These are phyloP conservation scores for Aspergillus baeticus DNA, from an alignment of 495 filamentous ascomycete genomes.

Conservation along the genomic window DNA sequence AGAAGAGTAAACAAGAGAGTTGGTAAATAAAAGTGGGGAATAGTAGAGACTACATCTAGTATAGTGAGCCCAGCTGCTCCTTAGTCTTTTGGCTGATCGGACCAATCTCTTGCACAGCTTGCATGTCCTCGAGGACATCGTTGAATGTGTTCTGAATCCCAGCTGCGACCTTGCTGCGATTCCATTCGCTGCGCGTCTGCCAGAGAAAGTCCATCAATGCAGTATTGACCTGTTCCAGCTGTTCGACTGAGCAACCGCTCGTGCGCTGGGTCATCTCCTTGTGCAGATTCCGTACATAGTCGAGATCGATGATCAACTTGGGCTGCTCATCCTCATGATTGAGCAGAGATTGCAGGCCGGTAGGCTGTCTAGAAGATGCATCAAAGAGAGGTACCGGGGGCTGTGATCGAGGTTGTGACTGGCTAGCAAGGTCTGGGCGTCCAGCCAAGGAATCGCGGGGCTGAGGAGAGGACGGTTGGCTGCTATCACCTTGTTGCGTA, in stretches of 20 bases:
- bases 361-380: constrained; percentile 28
- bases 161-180: constrained; percentile 68
- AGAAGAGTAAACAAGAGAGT: constrained; percentile 10
- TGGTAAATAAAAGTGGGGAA: constrained; percentile 8
- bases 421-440: constrained; percentile 32
- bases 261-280: constrained; percentile 59
- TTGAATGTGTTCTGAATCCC: constrained; percentile 69
- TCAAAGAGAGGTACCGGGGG: constrained; percentile 49
- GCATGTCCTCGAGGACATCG: constrained; percentile 77
- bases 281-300: constrained; percentile 54
- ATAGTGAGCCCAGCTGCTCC: constrained; percentile 31
- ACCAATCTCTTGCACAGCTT: constrained; percentile 58
- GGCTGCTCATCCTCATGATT: constrained; percentile 46
- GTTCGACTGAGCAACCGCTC: constrained; percentile 83
- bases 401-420: constrained; percentile 42
- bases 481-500: constrained; percentile 44
- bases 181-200: constrained; percentile 73
- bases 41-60: constrained; percentile 19
- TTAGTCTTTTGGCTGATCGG: constrained; percentile 42
- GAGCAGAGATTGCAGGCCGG: constrained; percentile 41
- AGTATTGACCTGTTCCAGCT: constrained; percentile 91
- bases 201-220: constrained; percentile 87
- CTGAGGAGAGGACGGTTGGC: constrained; percentile 33
- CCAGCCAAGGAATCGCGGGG: constrained; percentile 20
- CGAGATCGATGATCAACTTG: constrained; percentile 56